phyloP scores from a whole-genome alignment of 23 red algal species.

The Agarophyton chilense region DNA sequence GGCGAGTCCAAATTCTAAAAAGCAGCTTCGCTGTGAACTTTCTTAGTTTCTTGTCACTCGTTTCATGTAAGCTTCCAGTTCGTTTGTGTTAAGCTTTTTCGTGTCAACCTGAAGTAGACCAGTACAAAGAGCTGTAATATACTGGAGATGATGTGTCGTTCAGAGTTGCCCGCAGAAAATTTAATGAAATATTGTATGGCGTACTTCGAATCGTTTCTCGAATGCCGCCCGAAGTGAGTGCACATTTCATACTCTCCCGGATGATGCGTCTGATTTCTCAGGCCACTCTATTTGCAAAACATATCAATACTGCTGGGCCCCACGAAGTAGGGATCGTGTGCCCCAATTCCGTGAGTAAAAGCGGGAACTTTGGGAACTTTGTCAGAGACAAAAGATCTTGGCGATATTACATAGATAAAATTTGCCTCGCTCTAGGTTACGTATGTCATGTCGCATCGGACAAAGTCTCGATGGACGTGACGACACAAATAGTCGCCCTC shows the following conservation, averaged over 20 bases:
- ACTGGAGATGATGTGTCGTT: conserved; percentile 3
- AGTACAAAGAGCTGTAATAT: background rate
- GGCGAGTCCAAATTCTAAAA: background rate
- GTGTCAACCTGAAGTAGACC: background rate
- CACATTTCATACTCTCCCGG: background rate
- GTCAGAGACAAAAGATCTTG: background rate
- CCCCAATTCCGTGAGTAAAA: conserved; percentile 1
- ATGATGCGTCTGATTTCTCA: background rate
- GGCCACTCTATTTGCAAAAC: background rate
- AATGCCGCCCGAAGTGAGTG: background rate
- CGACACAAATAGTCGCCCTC: background rate
- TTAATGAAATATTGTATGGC: background rate
- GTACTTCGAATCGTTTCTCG: background rate
- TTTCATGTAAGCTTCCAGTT: conserved; percentile 2
- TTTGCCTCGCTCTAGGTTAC: background rate
- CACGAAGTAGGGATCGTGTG: background rate
- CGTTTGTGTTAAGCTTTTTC: conserved; percentile 7
- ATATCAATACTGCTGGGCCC: background rate
- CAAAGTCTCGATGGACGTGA: background rate
- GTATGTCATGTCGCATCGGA: background rate
- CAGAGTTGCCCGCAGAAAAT: background rate
- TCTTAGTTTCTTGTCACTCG: conserved; percentile 31
- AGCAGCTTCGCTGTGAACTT: conserved; percentile 1
- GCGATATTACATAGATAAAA: background rate
- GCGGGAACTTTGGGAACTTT: conserved; percentile 41